Conservation (phyloP, 2,329 filamentous ascomycete genomes). For the Colletotrichum aenigma region DNA sequence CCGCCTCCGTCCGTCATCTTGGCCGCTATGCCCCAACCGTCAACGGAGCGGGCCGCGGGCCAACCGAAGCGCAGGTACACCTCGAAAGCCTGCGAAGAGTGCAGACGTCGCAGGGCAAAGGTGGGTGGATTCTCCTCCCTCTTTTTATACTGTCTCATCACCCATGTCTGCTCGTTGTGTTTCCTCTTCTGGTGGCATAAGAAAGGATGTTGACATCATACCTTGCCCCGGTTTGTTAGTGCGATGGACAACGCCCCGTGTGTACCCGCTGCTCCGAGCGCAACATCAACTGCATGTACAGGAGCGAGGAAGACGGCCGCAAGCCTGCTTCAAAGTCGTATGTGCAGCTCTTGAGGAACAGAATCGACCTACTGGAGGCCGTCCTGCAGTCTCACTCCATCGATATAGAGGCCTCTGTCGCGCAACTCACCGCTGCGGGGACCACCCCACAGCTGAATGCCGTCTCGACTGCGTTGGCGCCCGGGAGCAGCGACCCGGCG, state of each 20-base stretch:
- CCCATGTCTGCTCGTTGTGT: background rate
- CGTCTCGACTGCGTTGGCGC: background rate
- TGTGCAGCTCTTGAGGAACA: constrained; percentile 34
- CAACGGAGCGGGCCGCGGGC: constrained; percentile 2
- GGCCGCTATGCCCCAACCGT: constrained; percentile 4
- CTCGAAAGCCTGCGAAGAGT: constrained; percentile 37
- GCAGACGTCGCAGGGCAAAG: constrained; percentile 38
- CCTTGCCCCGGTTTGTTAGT: constrained; percentile 23
- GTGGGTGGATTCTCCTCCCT: constrained; percentile 19
- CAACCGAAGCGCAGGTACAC: constrained; percentile 23
- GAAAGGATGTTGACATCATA: background rate
- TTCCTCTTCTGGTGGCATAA: no score
- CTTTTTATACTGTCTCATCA: background rate
- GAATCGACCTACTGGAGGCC: constrained; percentile 34
- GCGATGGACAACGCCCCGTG: constrained; percentile 34
- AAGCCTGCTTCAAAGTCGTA: constrained; percentile 38
- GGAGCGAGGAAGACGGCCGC: constrained; percentile 33
- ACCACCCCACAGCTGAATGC: background rate
- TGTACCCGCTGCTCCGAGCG: constrained; percentile 35
- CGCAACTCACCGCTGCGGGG: constrained; percentile 6
- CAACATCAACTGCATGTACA: constrained; percentile 32
- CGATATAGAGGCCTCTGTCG: constrained; percentile 29
- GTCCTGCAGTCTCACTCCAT: constrained; percentile 32
- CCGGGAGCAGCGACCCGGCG: background rate
- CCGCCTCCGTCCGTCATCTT: background rate